Base-by-base conservation (phyloP, 108 stramenopile species). In the Skeletonema grethae region DNA sequence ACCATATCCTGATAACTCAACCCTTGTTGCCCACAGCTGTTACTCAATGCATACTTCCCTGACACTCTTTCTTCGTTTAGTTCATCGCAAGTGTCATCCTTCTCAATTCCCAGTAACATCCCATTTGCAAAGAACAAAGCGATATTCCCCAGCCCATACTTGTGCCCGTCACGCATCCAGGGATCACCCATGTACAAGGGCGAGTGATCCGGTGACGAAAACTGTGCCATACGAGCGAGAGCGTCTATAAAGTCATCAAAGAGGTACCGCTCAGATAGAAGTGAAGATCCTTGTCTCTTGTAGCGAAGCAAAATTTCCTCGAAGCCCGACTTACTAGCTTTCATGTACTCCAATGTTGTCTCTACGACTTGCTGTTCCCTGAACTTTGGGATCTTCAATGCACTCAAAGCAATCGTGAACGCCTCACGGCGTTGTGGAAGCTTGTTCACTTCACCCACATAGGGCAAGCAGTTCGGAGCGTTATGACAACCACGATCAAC, bases 121-220 rank as follows among this genome's bases (percentile, higher is more conserved):
- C 81, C 77, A 45, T 66, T 72, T 13, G 77, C 70, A 59, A 78
- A 53, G 65, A 78, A 78, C 11, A 68, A 41, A 10, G 72, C 71
- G 20, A 78, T 72, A 36, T 78, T 78, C 1, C 63, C 76, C 12
- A 77, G 34, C 9, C 70, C 76, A 35, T 77, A 73, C 56, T 79
- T 79, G 48, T 74, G 79, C 11, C 67, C 73, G 50, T 80, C 4
- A 45, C 18, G 69, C 75, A 76, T 76, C 69, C 30, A 75, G 5
- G 74, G 75, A 16, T 75, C 46, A 5, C 79, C 79, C 69, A 80
- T 60, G 61, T 80, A 80, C 32, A 80, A 64, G 1, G 79, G 74
- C 1, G 35, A 22, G 25, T 73, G 72, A 53, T 65, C 53, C 8
- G 50, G 38, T 8, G 72, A 73, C 5, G 9, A 16, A 53, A 73